Evolutionary conservation across 2,329 filamentous ascomycete genomes (phyloP).

Genomic region (Fusarium nanum): DNA sequence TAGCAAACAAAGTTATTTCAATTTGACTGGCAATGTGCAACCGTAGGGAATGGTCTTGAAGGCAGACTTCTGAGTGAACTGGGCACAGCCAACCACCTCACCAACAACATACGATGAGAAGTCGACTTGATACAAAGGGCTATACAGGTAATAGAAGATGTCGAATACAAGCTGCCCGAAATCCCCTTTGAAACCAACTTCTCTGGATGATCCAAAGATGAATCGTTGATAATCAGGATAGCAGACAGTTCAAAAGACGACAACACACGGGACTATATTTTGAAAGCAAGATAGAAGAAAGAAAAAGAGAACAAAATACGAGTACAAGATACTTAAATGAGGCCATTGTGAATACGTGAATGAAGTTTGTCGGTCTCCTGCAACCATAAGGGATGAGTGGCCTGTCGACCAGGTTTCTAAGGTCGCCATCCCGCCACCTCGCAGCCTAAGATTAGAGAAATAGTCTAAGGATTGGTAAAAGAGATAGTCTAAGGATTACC

Average conservation of each 20-base stretch:
- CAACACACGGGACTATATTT: neutral
- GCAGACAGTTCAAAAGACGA: neutral
- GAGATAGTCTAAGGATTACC: too few species aligned
- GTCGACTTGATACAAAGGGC: too few species aligned
- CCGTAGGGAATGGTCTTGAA: fast-evolving
- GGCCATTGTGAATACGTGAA: neutral
- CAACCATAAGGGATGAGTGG: neutral
- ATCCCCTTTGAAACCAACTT: fast-evolving
- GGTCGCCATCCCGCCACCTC: too few species aligned
- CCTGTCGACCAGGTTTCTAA: neutral
- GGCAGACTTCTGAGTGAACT: neutral
- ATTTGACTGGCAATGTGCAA: neutral
- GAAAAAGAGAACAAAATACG: fast-evolving
- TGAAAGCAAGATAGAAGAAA: neutral
- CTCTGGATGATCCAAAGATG: fast-evolving
- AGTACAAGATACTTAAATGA: fast-evolving
- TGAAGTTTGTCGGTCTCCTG: neutral
- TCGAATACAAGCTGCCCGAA: fast-evolving
- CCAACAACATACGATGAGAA: too few species aligned
- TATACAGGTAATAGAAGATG: fast-evolving
- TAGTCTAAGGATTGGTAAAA: neutral
- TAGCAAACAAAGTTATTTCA: fast-evolving
- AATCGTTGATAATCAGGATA: neutral
- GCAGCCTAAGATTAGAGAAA: neutral
- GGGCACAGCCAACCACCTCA: neutral